Evolutionary conservation across 1,284 basidiomycete genomes (phyloP), one percentile per base, ranked within the genome.

Genomic region (Hemileia vastatrix): DNA sequence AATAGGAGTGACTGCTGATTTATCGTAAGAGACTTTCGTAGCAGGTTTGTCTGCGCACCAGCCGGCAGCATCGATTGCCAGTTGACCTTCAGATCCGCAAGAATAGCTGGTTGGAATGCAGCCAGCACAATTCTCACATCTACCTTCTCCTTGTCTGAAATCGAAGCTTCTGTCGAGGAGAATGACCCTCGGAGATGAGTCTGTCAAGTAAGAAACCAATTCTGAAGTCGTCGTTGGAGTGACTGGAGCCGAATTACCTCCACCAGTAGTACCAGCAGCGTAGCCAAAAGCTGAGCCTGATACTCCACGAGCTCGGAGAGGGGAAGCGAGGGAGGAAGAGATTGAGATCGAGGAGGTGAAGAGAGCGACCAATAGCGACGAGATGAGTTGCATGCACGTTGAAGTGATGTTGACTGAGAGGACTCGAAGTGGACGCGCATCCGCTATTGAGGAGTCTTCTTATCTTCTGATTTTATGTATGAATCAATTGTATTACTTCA

Each of bases 221-320:
- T 77, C 68, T 18, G 71, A 65, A 18, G 70, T 63, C 32, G 74
- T 74, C 1, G 71, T 67, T 11, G 77, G 77, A 43, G 70, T 69
- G 3, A 71, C 67, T 0, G 73, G 67, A 1, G 72, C 64, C 15
- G 73, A 71, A 33, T 62, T 71, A 6, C 77, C 76, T 27, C 76
- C 77, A 8, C 77, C 77, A 6, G 73, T 76, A 19, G 74, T 76
- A 18, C 68, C 67, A 1, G 76, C 70, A 11, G 74, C n/a, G n/a
- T n/a, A n/a, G n/a, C n/a, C n/a, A n/a, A n/a, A n/a, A n/a, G n/a
- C n/a, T n/a, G n/a, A n/a, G n/a, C n/a, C n/a, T n/a, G n/a, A 27
- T 27, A 6, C 27, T 3, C 3, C 2, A 6, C 2, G 27, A 27
- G 6, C 3, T 3, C 3, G 6, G 6, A 6, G 6, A 27, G 27